These are phyloP conservation scores for Corrigiola litoralis DNA, from an alignment of 179 eudicot species.

Conservation along the genomic window DNA sequence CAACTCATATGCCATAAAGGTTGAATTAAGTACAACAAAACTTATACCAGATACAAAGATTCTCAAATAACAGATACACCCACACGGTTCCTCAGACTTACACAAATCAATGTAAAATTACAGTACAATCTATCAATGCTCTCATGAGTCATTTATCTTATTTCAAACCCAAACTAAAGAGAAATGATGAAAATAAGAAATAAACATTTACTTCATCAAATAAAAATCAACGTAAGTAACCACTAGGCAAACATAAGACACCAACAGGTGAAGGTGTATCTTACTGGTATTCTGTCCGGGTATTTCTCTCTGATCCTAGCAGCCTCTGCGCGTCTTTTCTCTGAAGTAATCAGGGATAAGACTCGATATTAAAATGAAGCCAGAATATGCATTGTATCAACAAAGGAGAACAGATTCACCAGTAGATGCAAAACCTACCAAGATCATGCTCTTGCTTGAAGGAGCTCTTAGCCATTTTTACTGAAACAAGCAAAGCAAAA, in stretches of 20 bases:
- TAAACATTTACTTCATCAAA: too few species aligned
- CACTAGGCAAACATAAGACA: background rate
- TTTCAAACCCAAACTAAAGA: background rate
- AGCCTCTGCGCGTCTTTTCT: conserved; percentile 79
- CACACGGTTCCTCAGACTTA: background rate
- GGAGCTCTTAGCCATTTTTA: conserved; percentile 50
- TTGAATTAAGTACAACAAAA: background rate
- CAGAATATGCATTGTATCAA: background rate
- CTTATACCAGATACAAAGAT: background rate
- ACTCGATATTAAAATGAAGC: background rate
- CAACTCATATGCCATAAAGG: background rate
- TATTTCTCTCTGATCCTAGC: conserved; percentile 77
- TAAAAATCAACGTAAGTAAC: background rate
- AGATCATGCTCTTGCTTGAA: conserved; percentile 66
- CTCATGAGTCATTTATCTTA: background rate
- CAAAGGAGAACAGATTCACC: background rate
- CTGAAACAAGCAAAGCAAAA: conserved; percentile 25
- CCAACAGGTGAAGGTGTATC: conserved; percentile 12
- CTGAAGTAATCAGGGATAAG: conserved; percentile 23
- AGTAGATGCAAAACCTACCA: conserved; percentile 11
- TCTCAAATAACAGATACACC: background rate
- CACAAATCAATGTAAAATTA: too few species aligned
- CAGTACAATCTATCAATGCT: background rate
- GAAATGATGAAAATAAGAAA: background rate
- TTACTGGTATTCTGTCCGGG: conserved; percentile 76